These are phyloP conservation scores for Myriosclerotinia scirpicola DNA, from an alignment of 2,329 filamentous ascomycete species.

Conservation along the genomic window DNA sequence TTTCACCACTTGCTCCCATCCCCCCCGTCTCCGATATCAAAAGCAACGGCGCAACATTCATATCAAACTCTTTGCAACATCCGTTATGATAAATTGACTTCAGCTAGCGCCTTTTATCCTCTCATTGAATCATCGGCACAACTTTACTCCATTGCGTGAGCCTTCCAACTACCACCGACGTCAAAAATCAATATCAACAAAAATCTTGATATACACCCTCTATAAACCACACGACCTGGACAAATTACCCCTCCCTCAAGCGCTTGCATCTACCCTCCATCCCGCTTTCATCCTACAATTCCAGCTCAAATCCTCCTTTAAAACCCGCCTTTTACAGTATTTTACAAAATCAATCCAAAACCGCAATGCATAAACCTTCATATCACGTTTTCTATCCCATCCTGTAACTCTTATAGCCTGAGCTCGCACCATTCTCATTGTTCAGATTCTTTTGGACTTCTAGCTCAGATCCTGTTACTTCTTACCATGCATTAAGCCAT, in stretches of 20 bases:
- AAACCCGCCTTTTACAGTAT: neutral
- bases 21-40: no score
- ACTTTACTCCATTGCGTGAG: neutral
- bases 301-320: neutral
- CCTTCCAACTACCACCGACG: no score
- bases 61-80: no score
- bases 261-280: neutral
- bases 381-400: neutral
- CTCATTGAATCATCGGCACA: neutral
- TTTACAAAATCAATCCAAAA: neutral
- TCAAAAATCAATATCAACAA: neutral
- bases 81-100: neutral
- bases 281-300: conserved; percentile 1
- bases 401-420: neutral
- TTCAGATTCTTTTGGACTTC: neutral
- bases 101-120: neutral
- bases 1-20: neutral
- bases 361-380: neutral
- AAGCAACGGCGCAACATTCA: neutral
- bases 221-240: neutral
- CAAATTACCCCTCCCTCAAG: neutral
- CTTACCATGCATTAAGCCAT: neutral
- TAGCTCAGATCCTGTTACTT: neutral
- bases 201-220: neutral
- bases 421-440: neutral